Percentiles rank a stretch among this genome's conserved stretches.
Evolutionary conservation across 768 basidiomycete genomes (phyloP).

Genomic region (Lactarius evosmus): DNA sequence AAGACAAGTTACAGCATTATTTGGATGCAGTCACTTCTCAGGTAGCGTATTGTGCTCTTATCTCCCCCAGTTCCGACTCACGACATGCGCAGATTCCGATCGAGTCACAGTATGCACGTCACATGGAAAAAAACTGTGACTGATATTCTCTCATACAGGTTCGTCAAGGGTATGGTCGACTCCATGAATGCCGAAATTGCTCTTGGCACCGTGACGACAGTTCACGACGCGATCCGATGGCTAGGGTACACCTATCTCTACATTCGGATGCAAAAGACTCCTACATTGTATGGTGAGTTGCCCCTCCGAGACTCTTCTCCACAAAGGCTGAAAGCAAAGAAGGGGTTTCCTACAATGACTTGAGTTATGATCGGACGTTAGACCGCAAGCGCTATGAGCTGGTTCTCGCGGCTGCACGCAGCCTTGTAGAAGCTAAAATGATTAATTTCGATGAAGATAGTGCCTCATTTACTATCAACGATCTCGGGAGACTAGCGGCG

Average conservation of each 20-base stretch:
- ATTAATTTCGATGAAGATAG: conserved; percentile 63
- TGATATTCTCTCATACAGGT: conserved; percentile 39
- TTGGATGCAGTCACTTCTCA: conserved; percentile 84
- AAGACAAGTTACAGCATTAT: conserved; percentile 90
- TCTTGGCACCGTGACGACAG: conserved; percentile 87
- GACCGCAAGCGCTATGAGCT: conserved; percentile 66
- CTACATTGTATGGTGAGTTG: conserved; percentile 70
- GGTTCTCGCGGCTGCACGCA: conserved; percentile 60
- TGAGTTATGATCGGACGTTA: conserved; percentile 69
- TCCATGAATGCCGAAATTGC: conserved; percentile 94
- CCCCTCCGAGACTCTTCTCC: background rate
- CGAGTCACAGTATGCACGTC: conserved; percentile 76
- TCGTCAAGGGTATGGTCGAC: conserved; percentile 81
- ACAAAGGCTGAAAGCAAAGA: conserved; percentile 12
- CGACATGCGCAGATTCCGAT: conserved; percentile 69
- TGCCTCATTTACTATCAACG: conserved; percentile 70
- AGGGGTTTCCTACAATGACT: conserved; percentile 74
- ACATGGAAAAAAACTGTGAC: background rate
- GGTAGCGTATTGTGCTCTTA: conserved; percentile 38
- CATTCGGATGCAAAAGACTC: conserved; percentile 92
- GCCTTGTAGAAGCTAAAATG: conserved; percentile 73
- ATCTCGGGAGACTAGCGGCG: conserved; percentile 92
- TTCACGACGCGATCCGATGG: conserved; percentile 88
- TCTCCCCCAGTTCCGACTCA: conserved; percentile 15
- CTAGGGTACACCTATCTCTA: conserved; percentile 96